A percentile compares a stretch with the other conserved stretches of the same genome.
Conservation (phyloP, 176 grass and related monocot species). For the Oryza glumipatula region DNA sequence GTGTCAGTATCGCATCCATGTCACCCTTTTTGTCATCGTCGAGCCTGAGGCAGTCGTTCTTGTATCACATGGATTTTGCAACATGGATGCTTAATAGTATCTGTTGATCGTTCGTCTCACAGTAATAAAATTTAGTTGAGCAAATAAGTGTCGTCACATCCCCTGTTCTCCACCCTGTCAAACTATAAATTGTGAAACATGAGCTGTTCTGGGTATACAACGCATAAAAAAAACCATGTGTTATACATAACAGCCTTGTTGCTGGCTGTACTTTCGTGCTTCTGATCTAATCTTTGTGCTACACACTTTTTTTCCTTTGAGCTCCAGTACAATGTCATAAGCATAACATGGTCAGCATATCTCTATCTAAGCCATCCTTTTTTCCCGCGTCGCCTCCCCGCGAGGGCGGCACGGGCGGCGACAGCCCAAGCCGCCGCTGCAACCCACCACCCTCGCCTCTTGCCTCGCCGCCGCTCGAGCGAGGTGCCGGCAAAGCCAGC, state of each 20-base stretch:
- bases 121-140: conserved; percentile 32
- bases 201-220: background rate
- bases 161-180: background rate
- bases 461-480: too few species aligned
- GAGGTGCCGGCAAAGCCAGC: too few species aligned
- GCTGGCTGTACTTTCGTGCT: background rate
- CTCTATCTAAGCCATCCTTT: too few species aligned
- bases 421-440: too few species aligned
- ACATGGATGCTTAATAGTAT: conserved; percentile 35
- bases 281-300: background rate
- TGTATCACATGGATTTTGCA: conserved; percentile 35
- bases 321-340: background rate
- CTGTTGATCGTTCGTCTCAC: conserved; percentile 28
- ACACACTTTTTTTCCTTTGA: background rate
- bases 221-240: background rate
- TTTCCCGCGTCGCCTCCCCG: too few species aligned
- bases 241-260: background rate
- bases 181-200: conserved; percentile 35
- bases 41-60: conserved; percentile 26
- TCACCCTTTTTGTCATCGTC: conserved; percentile 24
- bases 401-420: too few species aligned
- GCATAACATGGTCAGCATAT: background rate
- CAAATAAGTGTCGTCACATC: conserved; percentile 33
- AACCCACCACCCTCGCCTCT: too few species aligned
- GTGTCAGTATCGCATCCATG: conserved; percentile 3